Base-by-base conservation (phyloP, 2,329 filamentous ascomycete genomes). In the Fusarium albosuccineum region DNA sequence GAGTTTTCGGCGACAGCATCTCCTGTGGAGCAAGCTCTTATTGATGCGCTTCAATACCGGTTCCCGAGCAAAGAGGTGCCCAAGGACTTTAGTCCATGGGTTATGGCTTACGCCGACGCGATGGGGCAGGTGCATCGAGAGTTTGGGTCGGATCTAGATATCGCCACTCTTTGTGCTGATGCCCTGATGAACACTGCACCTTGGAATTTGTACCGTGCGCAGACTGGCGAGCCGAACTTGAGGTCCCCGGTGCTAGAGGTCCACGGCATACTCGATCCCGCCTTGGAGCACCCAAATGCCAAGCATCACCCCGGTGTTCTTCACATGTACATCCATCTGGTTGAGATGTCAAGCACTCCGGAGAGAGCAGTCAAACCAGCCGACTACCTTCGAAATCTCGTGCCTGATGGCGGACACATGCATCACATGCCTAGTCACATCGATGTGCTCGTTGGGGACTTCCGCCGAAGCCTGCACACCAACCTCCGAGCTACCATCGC, bases 371-470 rank as follows among this genome's bases (percentile, higher is more conserved):
- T 92, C 14, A 79, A 85, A 0, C 82, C 85, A 0, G 90, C 90
- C 5, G 85, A 93, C 70, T 78, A 81, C 22, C 82, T 93, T 8
- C 87, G 91, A 22, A 83, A 82, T 10, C 82, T 93, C 4, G 85
- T 90, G 0, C 90, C 90, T 0, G 90, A 93, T 74, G 83, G 87
- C 0, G 91, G 91, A 1, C 91, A 93, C 75, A 79, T 92, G 1
- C 82, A 89, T 44, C 91, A 93, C 73, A 94, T 95, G 92, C 91
- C 92, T 0, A 88, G 88, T 1, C 92, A 95, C 75, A 81, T 94
- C 29, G 91, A 94, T 26, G 57, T 64, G 11, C 83, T 94, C 0
- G 86, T 89, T 30, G 92, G 92, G 9, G 87, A 93, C 72, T 94
- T 93, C 73, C 80, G 85, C 34, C 82, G 82, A n/a, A 90, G 90